A percentile compares a stretch with the other conserved stretches of the same genome.
Conservation (phyloP, 1,284 basidiomycete genomes). For the Rhodofomes roseus region DNA sequence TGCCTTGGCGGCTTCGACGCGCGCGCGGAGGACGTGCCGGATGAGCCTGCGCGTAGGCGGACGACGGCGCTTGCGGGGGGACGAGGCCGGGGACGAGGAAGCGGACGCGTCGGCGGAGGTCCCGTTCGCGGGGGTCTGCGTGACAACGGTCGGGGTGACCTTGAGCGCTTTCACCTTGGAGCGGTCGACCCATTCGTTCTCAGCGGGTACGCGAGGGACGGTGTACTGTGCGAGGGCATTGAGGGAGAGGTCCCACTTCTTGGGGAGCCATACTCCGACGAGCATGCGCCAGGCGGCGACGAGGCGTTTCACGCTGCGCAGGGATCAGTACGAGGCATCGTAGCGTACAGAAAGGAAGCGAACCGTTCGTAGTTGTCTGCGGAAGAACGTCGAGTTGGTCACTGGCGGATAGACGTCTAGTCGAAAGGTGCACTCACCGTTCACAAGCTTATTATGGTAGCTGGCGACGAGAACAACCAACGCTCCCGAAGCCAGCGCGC, state of each 20-base stretch:
- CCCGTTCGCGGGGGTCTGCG: conserved; percentile 30
- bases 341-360: conserved; percentile 24
- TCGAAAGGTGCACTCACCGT: conserved; percentile 45
- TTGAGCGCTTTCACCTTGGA: conserved; percentile 27
- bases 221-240: conserved; percentile 73
- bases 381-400: neutral
- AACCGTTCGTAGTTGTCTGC: conserved; percentile 77
- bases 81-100: conserved; percentile 32
- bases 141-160: conserved; percentile 6
- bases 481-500: conserved; percentile 32
- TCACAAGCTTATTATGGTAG: conserved; percentile 79
- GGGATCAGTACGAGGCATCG: neutral
- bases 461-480: conserved; percentile 71
- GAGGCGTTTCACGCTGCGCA: conserved; percentile 70
- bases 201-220: conserved; percentile 57
- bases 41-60: conserved; percentile 80
- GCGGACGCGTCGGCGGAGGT: conserved; percentile 13
- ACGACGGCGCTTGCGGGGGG: conserved; percentile 41
- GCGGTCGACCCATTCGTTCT: conserved; percentile 67
- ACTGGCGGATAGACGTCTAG: conserved; percentile 19
- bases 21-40: conserved; percentile 79
- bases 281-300: conserved; percentile 88
- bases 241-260: conserved; percentile 72
- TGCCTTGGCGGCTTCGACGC: conserved; percentile 72
- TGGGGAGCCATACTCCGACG: conserved; percentile 87